Base-by-base conservation (phyloP, 352 stramenopile genomes). In the Aphanomyces invadans region DNA sequence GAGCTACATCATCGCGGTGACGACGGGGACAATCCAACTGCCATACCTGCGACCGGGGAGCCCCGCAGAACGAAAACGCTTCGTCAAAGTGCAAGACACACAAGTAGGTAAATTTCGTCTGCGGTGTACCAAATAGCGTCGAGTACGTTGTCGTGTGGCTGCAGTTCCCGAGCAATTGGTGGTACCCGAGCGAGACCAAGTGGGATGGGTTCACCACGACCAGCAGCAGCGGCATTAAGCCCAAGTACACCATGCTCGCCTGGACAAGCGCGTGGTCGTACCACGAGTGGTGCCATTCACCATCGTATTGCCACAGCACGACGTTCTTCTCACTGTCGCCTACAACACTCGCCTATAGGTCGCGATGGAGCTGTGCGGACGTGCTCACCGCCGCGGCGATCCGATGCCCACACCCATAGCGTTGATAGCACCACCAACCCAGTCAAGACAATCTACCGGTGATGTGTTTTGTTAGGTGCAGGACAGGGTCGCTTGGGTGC, bases 221-320 rank as follows among this genome's bases (percentile, higher is more conserved):
- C 15, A 83, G 71, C 23, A 91, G 79, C 44, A 93, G 57, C 38
- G 78, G 63, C 39, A 88, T 57, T 28, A 89, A 70, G 9, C 80
- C 55, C 62, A 81, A 79, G 68, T 87, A 87, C 45, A 93, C 68
- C 64, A 86, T 86, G n/a, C 86, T 59, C 73, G 88, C 87, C 51
- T 91, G 81, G 71, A 90, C 88, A 59, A 93, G 73, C 21, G 84
- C 84, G 71, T 93, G 84, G 73, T 93, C 83, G 45, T 86, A 73
- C 69, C 75, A 88, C 36, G 72, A 71, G 64, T 89, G 87, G 49
- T 89, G 57, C 82, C 82, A 91, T 72, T 93, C 82, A 72, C 82
- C 89, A 70, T 93, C 84, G 65, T 91, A 90, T 28, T 71, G 75
- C 51, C 88, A 64, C 26, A 32, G 59, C 28, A 56, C 25, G 10